Conservation (phyloP, 768 basidiomycete species). For the Daedaleopsis sinensis region DNA sequence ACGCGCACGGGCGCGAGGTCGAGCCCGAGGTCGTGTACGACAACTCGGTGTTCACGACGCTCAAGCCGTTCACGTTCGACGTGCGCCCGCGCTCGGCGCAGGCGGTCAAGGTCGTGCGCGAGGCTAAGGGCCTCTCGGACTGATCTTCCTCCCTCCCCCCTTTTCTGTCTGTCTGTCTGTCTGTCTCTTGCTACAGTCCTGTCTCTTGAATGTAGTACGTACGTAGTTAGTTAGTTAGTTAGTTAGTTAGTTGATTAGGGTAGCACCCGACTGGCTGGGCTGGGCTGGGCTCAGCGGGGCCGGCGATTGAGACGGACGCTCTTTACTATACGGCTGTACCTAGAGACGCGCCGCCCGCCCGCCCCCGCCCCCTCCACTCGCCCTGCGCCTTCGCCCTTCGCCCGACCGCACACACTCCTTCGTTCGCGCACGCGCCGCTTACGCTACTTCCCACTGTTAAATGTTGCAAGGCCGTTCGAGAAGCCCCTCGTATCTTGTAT, state of each 20-base stretch:
- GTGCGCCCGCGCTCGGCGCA: slow-evolving; percentile 52
- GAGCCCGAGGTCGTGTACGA: slow-evolving; percentile 52
- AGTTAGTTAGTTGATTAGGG: no score
- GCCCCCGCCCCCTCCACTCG: no score
- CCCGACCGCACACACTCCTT: background rate
- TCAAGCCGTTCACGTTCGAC: slow-evolving; percentile 52
- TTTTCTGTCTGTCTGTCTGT: no score
- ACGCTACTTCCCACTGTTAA: background rate
- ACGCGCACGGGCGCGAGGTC: slow-evolving; percentile 24
- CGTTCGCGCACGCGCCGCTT: background rate
- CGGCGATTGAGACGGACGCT: no score
- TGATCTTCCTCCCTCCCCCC: slow-evolving; percentile 2
- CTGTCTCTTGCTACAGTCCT: background rate
- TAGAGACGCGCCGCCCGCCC: no score
- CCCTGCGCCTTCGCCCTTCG: no score
- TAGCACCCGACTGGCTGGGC: no score
- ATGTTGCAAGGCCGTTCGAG: background rate
- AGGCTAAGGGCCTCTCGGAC: slow-evolving; percentile 20
- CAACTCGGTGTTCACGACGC: slow-evolving; percentile 68
- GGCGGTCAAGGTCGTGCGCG: slow-evolving; percentile 20
- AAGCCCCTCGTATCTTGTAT: background rate
- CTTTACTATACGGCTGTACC: no score
- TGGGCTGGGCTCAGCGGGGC: no score
- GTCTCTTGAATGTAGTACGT: no score
- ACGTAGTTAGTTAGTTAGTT: no score